Evolutionary conservation across 345 rosid species (phyloP), one percentile per base, ranked within the genome.

Genomic region (Bruguiera gymnorhiza): DNA sequence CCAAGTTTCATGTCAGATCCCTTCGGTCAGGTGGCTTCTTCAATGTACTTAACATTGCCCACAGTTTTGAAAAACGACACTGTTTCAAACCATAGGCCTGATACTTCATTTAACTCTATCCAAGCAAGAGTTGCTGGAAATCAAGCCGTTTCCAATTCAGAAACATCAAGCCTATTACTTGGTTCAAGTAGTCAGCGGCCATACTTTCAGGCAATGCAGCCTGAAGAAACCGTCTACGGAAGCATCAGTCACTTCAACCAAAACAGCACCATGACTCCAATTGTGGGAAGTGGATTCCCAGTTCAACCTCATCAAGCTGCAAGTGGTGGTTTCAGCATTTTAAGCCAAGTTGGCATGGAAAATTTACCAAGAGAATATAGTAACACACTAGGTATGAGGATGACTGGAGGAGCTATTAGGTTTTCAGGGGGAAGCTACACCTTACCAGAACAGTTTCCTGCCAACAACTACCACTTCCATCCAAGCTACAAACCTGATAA

Each of bases 341-440:
- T 78, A 29, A 69, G 63, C 62, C 86, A 70, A 52, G 72, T 63
- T 30, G 63, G 66, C 54, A 60, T 67, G 58, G 82, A 80, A 65
- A 68, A 73, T 70, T 61, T 75, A 36, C 76, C 70, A 32, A 72
- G 37, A 21, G 76, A 78, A 56, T 76, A 27, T 32, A 30, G 36
- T 68, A 62, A 65, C 60, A 21, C 75, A 34, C 30, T 62, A 24
- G 78, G 81, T 8, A 68, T 75, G 73, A 72, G 63, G 62, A 72
- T 81, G 80, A 82, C 72, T 46, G 79, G 73, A 53, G 91, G 81
- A 78, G 76, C 79, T 23, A n/a, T 60, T 13, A 73, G 75, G 65
- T 64, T 67, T 74, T 48, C 76, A 19, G 77, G 78, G 36, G 81
- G 66, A 65, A 69, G 67, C 76, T 60, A 76, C 51, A 34, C 68